These are phyloP conservation scores for Phytophthora europaea DNA, from an alignment of 352 stramenopile genomes.

Conservation along the genomic window DNA sequence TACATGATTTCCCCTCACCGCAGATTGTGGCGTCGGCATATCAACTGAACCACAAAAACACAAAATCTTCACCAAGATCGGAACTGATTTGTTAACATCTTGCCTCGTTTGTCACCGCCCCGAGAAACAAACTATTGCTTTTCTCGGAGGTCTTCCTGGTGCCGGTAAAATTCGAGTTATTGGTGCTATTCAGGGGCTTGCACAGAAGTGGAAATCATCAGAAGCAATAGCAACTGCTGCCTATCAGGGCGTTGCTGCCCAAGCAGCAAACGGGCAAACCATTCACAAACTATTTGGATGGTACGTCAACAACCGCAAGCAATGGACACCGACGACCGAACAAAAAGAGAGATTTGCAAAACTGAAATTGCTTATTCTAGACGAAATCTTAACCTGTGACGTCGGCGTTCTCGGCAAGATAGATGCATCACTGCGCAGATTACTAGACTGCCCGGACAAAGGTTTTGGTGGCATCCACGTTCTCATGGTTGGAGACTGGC, in stretches of 20 bases:
- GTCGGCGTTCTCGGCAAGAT: slow-evolving; percentile 2
- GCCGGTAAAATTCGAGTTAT: slow-evolving; percentile 14
- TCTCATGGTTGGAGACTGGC: slow-evolving; percentile 40
- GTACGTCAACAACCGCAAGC: background rate
- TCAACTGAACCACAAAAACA: slow-evolving; percentile 16
- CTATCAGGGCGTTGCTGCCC: slow-evolving; percentile 14
- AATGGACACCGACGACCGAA: background rate
- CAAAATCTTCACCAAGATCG: slow-evolving; percentile 9
- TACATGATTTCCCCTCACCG: too few species aligned
- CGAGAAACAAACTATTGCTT: background rate
- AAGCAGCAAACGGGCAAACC: slow-evolving; percentile 14
- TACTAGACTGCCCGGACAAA: background rate
- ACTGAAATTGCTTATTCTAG: slow-evolving; percentile 4
- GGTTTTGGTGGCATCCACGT: slow-evolving; percentile 33
- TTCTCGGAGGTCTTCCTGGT: slow-evolving; percentile 13
- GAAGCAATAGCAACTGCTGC: slow-evolving; percentile 6
- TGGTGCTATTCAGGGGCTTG: slow-evolving; percentile 9
- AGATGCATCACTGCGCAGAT: background rate
- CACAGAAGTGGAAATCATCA: background rate
- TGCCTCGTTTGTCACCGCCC: background rate
- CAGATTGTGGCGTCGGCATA: background rate
- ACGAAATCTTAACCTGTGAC: background rate
- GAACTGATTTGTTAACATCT: background rate
- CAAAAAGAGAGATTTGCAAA: slow-evolving; percentile 10
- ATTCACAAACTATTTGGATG: slow-evolving; percentile 21